Evolutionary conservation across 495 filamentous ascomycete species (phyloP), one percentile per base, ranked within the genome.

Genomic region (Penicillium roqueforti): DNA sequence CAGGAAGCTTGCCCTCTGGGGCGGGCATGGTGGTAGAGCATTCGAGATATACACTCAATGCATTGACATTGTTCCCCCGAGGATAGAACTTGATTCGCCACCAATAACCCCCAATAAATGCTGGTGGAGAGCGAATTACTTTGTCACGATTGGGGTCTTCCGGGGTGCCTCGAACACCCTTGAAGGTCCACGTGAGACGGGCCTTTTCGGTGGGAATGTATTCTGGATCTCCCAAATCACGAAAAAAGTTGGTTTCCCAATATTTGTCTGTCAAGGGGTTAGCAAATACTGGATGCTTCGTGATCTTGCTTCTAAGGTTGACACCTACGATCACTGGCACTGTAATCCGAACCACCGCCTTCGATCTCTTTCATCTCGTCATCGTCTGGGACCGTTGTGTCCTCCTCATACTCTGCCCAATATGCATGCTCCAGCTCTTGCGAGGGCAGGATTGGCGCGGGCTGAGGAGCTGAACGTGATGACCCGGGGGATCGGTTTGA

Each of bases 41-140:
- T 66, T 87, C 84, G 14, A 87, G 68, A 53, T 87, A 87, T 26
- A 85, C 65, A 54, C 83, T 86, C 46, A 86, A 54, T n/a, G 78
- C 76, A 49, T 80, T 74, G 3, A 80, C 80, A 59, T 82, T 78
- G 63, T 87, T 86, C 18, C 84, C 84, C 39, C 77, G 75, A 14
- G 84, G 84, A 55, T 82, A 87, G 68, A 85, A 85, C 60, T 86
- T 86, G 68, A 87, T 82, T 19, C 78, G 82, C 83, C 83, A 87
- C 67, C 84, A 84, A 56, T 81, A 82, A 32, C 80, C 83, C 2
- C 81, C 84, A 53, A 87, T 70, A 47, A 69, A 75, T 4, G 83
- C 77, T 8, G 76, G 63, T 1, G 78, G 81, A 16, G 83, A 86
- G 19, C 78, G 78, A 76, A 86, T 83, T 51, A 87, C 69, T 49